Percentiles rank a stretch among this genome's conserved stretches.
Evolutionary conservation across 805 yeast species (phyloP).

Genomic region (Jamesozyma jinghongensis): DNA sequence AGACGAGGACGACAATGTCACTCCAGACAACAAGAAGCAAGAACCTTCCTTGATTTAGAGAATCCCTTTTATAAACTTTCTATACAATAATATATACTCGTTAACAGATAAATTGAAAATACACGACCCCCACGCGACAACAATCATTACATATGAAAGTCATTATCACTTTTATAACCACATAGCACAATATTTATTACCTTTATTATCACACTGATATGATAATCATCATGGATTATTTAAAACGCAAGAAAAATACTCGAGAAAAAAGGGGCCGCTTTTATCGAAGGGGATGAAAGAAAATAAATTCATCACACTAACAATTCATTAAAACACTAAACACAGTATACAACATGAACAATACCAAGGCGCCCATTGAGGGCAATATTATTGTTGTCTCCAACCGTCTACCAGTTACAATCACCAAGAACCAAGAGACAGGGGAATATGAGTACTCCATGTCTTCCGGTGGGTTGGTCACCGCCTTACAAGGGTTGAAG

Average conservation of each 20-base stretch:
- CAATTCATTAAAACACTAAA: neutral
- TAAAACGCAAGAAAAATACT: no score
- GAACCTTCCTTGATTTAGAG: slow-evolving; percentile 18
- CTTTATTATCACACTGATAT: no score
- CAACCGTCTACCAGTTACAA: slow-evolving; percentile 91
- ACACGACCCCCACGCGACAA: no score
- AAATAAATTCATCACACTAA: neutral
- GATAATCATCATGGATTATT: no score
- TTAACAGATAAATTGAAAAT: no score
- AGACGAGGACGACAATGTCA: slow-evolving; percentile 30
- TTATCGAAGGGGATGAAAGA: no score
- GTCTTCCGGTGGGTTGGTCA: slow-evolving; percentile 97
- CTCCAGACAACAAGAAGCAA: slow-evolving; percentile 11
- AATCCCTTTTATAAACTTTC: no score
- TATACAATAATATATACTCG: no score
- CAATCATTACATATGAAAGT: no score
- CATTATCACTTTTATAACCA: no score
- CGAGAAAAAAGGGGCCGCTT: no score
- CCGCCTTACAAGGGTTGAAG: slow-evolving; percentile 88
- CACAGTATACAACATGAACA: neutral
- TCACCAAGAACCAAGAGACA: slow-evolving; percentile 45
- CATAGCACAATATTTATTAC: no score
- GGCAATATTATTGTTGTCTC: slow-evolving; percentile 88
- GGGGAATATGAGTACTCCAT: slow-evolving; percentile 73
- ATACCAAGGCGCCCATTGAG: neutral